These are phyloP conservation scores for Ceratocystis ficicola DNA, from an alignment of 2,329 filamentous ascomycete genomes.

Conservation along the genomic window DNA sequence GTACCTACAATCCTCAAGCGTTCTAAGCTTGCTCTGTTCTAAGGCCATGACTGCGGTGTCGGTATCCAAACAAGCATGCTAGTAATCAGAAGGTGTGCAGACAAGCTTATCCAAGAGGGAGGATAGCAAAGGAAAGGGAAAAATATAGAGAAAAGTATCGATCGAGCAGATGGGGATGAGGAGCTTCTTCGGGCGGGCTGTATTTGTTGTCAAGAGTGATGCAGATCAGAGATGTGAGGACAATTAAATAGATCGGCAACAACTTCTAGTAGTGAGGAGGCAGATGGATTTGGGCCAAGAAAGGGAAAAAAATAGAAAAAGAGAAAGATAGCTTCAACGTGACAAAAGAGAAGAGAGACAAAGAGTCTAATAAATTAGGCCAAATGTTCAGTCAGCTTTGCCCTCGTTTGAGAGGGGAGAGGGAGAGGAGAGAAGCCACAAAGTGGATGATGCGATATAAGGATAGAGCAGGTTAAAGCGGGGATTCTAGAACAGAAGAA, in stretches of 20 bases:
- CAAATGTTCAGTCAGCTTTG: background rate
- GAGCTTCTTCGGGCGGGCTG: too few relatives aligned
- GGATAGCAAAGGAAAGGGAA: background rate
- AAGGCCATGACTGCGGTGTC: slow-evolving; percentile 14
- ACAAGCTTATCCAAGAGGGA: background rate
- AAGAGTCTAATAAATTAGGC: background rate
- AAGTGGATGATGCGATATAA: background rate
- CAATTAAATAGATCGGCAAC: background rate
- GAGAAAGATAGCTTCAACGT: background rate
- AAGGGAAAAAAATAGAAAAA: background rate
- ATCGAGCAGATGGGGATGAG: background rate
- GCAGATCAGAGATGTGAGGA: background rate
- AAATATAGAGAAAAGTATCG: background rate
- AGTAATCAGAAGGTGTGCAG: background rate
- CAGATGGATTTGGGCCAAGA: background rate
- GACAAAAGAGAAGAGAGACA: background rate
- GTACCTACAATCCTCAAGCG: slow-evolving; percentile 18
- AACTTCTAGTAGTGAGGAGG: background rate
- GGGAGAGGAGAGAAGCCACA: background rate
- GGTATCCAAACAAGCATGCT: slow-evolving; percentile 18
- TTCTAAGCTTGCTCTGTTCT: slow-evolving; percentile 14
- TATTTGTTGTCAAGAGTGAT: too few relatives aligned
- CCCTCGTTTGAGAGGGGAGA: background rate
- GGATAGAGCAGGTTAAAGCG: background rate
- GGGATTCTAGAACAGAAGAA: too few relatives aligned